A percentile compares a stretch with the other conserved stretches of the same genome.
Evolutionary conservation across 179 eudicot genomes (phyloP).

Genomic region (Gypsophila paniculata): DNA sequence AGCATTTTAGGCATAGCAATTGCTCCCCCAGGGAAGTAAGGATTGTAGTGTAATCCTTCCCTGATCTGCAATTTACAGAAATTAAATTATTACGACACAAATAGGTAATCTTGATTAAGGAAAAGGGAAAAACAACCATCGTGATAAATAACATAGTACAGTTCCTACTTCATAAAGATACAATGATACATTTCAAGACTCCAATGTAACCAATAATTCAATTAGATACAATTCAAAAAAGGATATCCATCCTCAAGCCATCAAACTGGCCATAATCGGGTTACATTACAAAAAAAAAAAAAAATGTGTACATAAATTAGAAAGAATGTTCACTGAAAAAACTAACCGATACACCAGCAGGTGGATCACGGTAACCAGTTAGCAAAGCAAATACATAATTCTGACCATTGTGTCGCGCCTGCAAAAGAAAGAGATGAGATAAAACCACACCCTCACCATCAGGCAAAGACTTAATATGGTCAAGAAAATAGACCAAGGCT

Average conservation of each 20-base stretch:
- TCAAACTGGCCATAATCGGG: too few relatives aligned
- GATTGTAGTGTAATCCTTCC: constrained; percentile 89
- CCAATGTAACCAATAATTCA: too few relatives aligned
- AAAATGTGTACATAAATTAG: neutral
- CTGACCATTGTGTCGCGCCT: constrained; percentile 98
- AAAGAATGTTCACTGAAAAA: neutral
- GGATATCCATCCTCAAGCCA: too few relatives aligned
- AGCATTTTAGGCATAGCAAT: constrained; percentile 99
- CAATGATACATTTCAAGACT: too few relatives aligned
- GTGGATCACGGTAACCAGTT: constrained; percentile 94
- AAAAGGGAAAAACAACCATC: neutral
- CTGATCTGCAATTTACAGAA: too few relatives aligned
- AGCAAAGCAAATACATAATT: constrained; percentile 81
- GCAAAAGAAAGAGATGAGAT: constrained; percentile 23
- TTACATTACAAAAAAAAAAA: too few relatives aligned
- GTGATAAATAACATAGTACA: too few relatives aligned
- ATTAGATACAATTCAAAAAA: too few relatives aligned
- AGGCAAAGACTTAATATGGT: neutral
- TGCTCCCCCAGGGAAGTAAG: constrained; percentile 97
- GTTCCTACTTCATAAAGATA: too few relatives aligned
- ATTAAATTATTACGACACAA: neutral
- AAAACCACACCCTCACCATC: neutral
- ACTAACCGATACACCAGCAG: constrained; percentile 83
- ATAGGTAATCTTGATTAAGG: neutral
- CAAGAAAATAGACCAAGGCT: constrained; percentile 13